Evolutionary conservation across 2,329 filamentous ascomycete genomes (phyloP).

Genomic region (Aspergillus pseudoviridinutans): DNA sequence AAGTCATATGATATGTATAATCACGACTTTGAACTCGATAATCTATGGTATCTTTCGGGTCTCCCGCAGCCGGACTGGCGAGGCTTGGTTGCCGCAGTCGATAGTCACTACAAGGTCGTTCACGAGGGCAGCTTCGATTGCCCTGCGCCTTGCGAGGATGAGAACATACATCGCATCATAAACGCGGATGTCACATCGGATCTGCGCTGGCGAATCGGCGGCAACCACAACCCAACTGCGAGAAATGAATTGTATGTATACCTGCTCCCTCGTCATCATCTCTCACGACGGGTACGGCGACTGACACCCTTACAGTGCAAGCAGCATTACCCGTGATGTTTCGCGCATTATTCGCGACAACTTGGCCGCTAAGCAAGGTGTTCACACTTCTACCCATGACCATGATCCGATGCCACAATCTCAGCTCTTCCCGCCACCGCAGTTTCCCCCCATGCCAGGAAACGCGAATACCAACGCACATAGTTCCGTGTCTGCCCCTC

Average conservation of each 20-base stretch:
- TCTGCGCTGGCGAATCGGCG: slow-evolving; percentile 37
- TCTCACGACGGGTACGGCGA: not conserved
- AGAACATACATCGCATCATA: slow-evolving; percentile 35
- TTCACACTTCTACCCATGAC: slow-evolving; percentile 7
- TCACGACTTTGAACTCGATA: slow-evolving; percentile 38
- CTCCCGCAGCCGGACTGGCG: slow-evolving; percentile 41
- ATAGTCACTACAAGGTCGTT: slow-evolving; percentile 41
- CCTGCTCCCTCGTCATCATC: not conserved
- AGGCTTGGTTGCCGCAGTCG: slow-evolving; percentile 41
- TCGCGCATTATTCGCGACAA: slow-evolving; percentile 40
- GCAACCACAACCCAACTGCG: slow-evolving; percentile 23
- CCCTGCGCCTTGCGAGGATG: slow-evolving; percentile 28
- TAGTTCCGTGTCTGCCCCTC: slow-evolving; percentile 1
- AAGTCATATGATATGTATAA: slow-evolving; percentile 39
- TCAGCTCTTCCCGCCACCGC: slow-evolving; percentile 16
- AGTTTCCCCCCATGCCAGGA: slow-evolving; percentile 14
- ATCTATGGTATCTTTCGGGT: slow-evolving; percentile 39
- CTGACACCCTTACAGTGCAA: slow-evolving; percentile 34
- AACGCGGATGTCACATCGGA: slow-evolving; percentile 27
- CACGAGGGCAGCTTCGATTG: slow-evolving; percentile 36
- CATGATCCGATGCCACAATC: slow-evolving; percentile 10
- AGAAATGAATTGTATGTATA: slow-evolving; percentile 40
- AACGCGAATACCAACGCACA: slow-evolving; percentile 5
- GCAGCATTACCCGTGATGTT: slow-evolving; percentile 39
- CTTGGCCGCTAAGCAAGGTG: slow-evolving; percentile 23